Evolutionary conservation across 2,329 filamentous ascomycete genomes (phyloP), one percentile per base, ranked within the genome.

Genomic region (Arachnomyces sp.): DNA sequence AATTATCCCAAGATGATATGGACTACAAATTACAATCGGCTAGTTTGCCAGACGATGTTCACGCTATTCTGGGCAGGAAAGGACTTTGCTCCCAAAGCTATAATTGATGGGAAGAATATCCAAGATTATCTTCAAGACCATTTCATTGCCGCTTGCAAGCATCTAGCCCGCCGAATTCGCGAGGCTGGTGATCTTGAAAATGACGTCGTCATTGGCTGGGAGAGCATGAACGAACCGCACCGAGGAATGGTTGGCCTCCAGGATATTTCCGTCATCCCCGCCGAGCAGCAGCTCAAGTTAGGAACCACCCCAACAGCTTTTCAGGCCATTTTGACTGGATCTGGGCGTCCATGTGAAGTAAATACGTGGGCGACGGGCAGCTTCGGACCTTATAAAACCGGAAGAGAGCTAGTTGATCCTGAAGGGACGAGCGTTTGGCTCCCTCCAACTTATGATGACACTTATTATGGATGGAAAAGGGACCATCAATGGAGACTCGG

Each of bases 1-100:
- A 75, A 82, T 1, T 98, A 90, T 50, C 92, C 92, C 16, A 96
- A 95, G 68, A 98, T 98, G 93, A 90, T 96, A 43, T 98, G 92
- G 92, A 88, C 90, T 12, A 96, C 93, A 38, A 98, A 98, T 60
- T 98, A 98, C 63, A 84, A 80, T 46, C 78, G 92, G 16, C 72
- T 96, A 36, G 89, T 84, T 2, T 85, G 83, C 36, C 86, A 89
- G 50, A 89, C 87, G 34, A 87, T 96, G 51, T 96, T 95, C 60
- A 95, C 90, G 0, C 68, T 96, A 38, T 98, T 95, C 68, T 98
- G 93, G 61, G 89, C 76, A 7, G 92, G 92, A 28, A 79, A 73
- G 47, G 86, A 93, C 54, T 96, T 95, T 68, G 86, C 92, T 1
- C 93, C 93, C 3, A 95, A 95, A 56, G 95, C 90, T 51, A 84